Evolutionary conservation across 768 basidiomycete genomes (phyloP).

Genomic region (Termitomyces sp.): DNA sequence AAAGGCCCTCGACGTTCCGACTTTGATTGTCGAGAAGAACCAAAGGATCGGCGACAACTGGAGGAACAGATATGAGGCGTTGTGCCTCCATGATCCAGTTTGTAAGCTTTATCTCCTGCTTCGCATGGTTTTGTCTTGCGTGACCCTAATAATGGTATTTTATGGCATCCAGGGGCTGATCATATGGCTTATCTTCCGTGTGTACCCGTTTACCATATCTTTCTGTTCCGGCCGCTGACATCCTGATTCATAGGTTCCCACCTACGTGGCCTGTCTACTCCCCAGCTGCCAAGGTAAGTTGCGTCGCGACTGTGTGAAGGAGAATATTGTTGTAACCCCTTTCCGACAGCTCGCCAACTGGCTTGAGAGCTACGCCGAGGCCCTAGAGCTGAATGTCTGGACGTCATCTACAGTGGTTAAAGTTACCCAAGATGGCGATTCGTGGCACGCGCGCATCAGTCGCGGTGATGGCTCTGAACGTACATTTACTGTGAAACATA

Average conservation of each 20-base stretch:
- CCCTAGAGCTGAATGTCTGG: constrained; percentile 62
- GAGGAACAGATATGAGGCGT: constrained; percentile 59
- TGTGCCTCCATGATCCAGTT: constrained; percentile 63
- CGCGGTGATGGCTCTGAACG: constrained; percentile 29
- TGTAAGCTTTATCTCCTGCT: constrained; percentile 35
- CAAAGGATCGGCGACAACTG: constrained; percentile 56
- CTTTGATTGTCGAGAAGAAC: constrained; percentile 60
- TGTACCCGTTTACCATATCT: constrained; percentile 13
- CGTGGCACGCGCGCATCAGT: constrained; percentile 38
- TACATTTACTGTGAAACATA: constrained; percentile 39
- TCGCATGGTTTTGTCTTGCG: neutral
- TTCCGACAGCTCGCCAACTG: constrained; percentile 49
- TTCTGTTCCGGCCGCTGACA: neutral
- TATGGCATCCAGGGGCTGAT: constrained; percentile 34
- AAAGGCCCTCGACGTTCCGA: constrained; percentile 40
- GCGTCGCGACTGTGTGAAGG: too few species aligned
- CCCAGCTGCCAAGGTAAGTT: constrained; percentile 44
- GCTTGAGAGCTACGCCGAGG: constrained; percentile 58
- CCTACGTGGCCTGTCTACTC: constrained; percentile 54
- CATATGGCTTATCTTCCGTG: constrained; percentile 60
- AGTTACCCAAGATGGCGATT: constrained; percentile 26
- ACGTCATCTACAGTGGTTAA: constrained; percentile 34
- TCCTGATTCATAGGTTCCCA: constrained; percentile 39
- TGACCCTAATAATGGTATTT: neutral
- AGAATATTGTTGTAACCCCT: neutral